These are phyloP conservation scores for Cucurbita maxima DNA, from an alignment of 306 rosid genomes.

Conservation along the genomic window DNA sequence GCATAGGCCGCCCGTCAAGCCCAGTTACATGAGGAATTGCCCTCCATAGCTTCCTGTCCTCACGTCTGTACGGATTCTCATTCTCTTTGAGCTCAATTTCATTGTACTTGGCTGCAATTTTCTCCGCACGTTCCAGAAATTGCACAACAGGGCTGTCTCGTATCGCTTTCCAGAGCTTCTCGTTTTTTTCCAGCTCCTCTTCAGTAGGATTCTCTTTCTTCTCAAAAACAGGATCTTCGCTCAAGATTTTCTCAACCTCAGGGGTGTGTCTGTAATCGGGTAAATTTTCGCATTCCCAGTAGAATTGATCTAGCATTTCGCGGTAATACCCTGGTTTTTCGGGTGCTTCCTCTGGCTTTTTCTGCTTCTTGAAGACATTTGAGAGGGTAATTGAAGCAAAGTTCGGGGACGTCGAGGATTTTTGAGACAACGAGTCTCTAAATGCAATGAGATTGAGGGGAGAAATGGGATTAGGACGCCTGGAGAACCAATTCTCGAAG, in stretches of 20 bases:
- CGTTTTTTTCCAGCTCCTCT: slow-evolving; percentile 42
- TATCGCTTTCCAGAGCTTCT: slow-evolving; percentile 29
- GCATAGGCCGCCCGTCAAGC: slow-evolving; percentile 80
- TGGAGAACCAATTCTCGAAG: slow-evolving; percentile 62
- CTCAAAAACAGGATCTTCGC: slow-evolving; percentile 29
- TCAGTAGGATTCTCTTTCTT: slow-evolving; percentile 48
- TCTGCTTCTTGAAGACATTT: slow-evolving; percentile 21
- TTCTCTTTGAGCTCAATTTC: slow-evolving; percentile 53
- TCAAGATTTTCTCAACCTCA: slow-evolving; percentile 53
- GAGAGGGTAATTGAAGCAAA: slow-evolving; percentile 54
- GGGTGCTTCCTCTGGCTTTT: slow-evolving; percentile 12
- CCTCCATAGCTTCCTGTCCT: slow-evolving; percentile 60
- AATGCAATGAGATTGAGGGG: slow-evolving; percentile 23
- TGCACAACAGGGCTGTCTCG: slow-evolving; percentile 39
- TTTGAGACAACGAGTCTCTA: slow-evolving; percentile 15
- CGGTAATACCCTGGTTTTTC: slow-evolving; percentile 35
- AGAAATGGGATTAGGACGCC: slow-evolving; percentile 48
- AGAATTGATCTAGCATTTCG: slow-evolving; percentile 41
- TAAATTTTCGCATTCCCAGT: slow-evolving; percentile 45
- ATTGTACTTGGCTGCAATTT: slow-evolving; percentile 33
- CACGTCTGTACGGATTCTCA: slow-evolving; percentile 37
- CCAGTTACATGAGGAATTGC: slow-evolving; percentile 51
- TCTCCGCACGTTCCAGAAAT: slow-evolving; percentile 47
- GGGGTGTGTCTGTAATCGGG: slow-evolving; percentile 66
- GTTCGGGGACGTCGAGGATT: slow-evolving; percentile 13